A percentile compares a stretch with the other conserved stretches of the same genome.
Evolutionary conservation across 148 eudicot species (phyloP).

Genomic region (Talinum fruticosum): DNA sequence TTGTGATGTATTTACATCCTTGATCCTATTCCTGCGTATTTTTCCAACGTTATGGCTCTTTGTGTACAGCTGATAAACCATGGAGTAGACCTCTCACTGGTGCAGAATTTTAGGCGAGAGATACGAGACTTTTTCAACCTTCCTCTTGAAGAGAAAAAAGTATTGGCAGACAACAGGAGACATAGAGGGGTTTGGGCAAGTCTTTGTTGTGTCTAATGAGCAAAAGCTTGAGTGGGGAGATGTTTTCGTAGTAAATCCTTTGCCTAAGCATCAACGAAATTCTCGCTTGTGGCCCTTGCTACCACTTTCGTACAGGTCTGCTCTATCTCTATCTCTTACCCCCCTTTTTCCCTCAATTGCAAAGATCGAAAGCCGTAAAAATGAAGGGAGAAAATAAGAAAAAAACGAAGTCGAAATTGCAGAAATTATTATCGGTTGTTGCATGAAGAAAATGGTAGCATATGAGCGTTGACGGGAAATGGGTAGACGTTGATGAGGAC

Average conservation of each 20-base stretch:
- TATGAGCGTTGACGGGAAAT: too few species aligned
- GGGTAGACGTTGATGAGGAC: too few species aligned
- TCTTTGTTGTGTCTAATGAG: conserved; percentile 19
- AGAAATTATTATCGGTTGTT: too few species aligned
- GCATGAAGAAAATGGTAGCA: too few species aligned
- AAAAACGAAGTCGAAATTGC: too few species aligned
- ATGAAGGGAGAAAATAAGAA: too few species aligned
- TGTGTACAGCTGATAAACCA: conserved; percentile 18
- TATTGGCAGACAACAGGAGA: conserved; percentile 17
- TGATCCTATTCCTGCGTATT: too few species aligned
- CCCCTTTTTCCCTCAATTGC: too few species aligned
- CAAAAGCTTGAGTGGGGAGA: conserved; percentile 29
- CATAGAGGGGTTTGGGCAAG: conserved; percentile 29
- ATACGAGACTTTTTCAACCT: conserved; percentile 22
- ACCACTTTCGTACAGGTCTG: conserved; percentile 22
- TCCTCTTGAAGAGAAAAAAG: conserved; percentile 24
- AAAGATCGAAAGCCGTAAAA: too few species aligned
- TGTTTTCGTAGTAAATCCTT: neutral
- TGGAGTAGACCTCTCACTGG: conserved; percentile 15
- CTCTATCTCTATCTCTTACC: neutral
- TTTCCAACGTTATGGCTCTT: too few species aligned
- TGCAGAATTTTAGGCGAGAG: conserved; percentile 19
- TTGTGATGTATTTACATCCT: too few species aligned
- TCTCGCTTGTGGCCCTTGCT: conserved; percentile 16
- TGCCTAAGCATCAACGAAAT: conserved; percentile 1